These are phyloP conservation scores for Hygrocybe punicea DNA, from an alignment of 768 basidiomycete genomes.

Conservation along the genomic window DNA sequence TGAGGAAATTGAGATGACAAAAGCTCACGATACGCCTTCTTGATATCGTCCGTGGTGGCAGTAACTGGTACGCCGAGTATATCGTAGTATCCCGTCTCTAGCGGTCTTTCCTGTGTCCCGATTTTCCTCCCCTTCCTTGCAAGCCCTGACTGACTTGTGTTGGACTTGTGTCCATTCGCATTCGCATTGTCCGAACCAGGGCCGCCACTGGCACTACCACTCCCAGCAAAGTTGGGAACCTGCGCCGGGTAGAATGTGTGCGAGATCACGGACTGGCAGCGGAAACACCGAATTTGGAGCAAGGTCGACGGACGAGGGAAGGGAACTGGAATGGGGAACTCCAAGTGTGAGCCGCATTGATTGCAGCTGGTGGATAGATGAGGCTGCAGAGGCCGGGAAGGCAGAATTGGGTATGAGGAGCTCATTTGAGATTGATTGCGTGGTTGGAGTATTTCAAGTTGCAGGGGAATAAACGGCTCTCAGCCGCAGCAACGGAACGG, in stretches of 20 bases:
- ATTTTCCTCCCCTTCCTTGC: conserved; percentile 67
- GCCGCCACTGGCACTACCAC: conserved; percentile 9
- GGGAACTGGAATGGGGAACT: conserved; percentile 66
- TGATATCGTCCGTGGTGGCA: conserved; percentile 80
- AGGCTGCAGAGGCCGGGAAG: conserved; percentile 61
- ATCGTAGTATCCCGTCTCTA: conserved; percentile 92
- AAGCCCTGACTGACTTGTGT: conserved; percentile 23
- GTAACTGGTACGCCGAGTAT: conserved; percentile 70
- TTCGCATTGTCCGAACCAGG: conserved; percentile 8
- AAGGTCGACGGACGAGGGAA: conserved; percentile 53
- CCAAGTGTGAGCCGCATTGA: conserved; percentile 52
- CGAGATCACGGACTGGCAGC: conserved; percentile 56
- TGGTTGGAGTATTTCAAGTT: too few relatives aligned
- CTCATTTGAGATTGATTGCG: background rate
- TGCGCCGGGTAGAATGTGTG: conserved; percentile 71
- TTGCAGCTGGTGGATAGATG: conserved; percentile 65
- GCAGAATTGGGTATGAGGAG: conserved; percentile 1
- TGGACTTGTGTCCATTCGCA: conserved; percentile 20
- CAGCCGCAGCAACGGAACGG: too few relatives aligned
- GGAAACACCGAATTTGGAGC: conserved; percentile 67
- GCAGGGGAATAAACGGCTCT: too few relatives aligned
- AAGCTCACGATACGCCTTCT: conserved; percentile 81
- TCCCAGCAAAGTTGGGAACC: conserved; percentile 31
- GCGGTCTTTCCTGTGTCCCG: conserved; percentile 81
- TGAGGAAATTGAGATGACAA: background rate